A percentile compares a stretch with the other conserved stretches of the same genome.
Conservation (phyloP, 1,284 basidiomycete genomes). For the Fomitiporia mediterranea region DNA sequence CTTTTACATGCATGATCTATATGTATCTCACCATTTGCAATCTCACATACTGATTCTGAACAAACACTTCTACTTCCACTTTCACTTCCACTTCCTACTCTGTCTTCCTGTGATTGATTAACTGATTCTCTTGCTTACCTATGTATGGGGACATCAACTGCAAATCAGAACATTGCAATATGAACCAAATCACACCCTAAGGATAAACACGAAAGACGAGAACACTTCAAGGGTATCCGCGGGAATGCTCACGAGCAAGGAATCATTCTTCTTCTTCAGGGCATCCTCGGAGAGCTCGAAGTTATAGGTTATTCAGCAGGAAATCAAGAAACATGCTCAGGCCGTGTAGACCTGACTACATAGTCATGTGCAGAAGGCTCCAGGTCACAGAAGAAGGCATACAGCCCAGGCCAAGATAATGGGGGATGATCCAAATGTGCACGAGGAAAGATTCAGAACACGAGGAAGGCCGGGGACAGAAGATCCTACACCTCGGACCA, state of each 20-base stretch:
- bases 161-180: no score
- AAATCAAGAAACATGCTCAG: neutral
- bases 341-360: neutral
- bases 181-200: neutral
- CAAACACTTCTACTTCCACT: no score
- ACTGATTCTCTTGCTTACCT: neutral
- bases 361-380: neutral
- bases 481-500: neutral
- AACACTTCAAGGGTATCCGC: slow-evolving; percentile 2
- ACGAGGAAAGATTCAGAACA: neutral
- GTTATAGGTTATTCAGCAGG: neutral
- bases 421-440: neutral
- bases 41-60: no score
- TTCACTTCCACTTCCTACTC: no score
- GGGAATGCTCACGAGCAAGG: neutral
- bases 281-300: neutral
- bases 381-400: neutral
- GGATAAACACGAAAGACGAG: neutral
- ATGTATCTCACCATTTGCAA: no score
- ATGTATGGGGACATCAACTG: neutral
- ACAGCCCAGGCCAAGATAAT: neutral
- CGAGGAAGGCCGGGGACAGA: neutral
- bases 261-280: neutral
- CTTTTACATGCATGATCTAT: no score
- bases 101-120: no score